phyloP scores from a whole-genome alignment of 257 asterid species.

The Leptodermis oblonga region DNA sequence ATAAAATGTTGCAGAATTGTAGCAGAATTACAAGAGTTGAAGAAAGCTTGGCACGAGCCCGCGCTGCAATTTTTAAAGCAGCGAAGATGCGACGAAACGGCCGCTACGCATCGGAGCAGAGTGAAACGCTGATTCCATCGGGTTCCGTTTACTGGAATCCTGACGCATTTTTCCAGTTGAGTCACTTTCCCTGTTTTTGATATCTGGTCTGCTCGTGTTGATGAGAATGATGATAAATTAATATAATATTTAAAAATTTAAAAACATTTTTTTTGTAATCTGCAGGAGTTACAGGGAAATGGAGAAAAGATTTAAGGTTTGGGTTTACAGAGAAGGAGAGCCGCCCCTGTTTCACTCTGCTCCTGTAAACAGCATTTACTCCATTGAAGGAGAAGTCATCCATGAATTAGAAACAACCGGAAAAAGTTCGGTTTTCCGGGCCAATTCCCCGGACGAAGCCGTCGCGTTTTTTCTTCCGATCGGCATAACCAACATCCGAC shows the following conservation, averaged over 20 bases:
- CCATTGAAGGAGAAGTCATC: conserved; percentile 56
- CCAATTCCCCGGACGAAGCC: conserved; percentile 44
- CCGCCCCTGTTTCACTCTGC: conserved; percentile 50
- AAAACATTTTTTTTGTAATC: too few relatives aligned
- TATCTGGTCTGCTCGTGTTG: not conserved
- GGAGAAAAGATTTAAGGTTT: conserved; percentile 55
- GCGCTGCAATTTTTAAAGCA: conserved; percentile 33
- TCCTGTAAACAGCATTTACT: conserved; percentile 36
- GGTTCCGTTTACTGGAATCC: conserved; percentile 39
- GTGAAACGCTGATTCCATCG: conserved; percentile 22
- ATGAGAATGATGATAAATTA: too few relatives aligned
- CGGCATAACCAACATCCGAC: not conserved
- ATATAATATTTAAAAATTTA: too few relatives aligned
- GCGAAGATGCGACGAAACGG: not conserved
- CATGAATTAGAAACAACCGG: conserved; percentile 28
- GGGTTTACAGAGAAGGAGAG: conserved; percentile 66
- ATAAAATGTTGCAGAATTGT: conserved; percentile 1
- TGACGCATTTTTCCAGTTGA: conserved; percentile 45
- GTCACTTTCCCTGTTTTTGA: not conserved
- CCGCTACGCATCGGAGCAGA: not conserved
- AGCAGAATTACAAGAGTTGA: conserved; percentile 16
- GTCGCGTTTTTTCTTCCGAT: conserved; percentile 46
- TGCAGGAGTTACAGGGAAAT: conserved; percentile 57
- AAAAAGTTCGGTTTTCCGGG: conserved; percentile 10
- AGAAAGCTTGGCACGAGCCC: conserved; percentile 30